Conservation (phyloP, 352 stramenopile genomes). For the Peronospora farinosa region DNA sequence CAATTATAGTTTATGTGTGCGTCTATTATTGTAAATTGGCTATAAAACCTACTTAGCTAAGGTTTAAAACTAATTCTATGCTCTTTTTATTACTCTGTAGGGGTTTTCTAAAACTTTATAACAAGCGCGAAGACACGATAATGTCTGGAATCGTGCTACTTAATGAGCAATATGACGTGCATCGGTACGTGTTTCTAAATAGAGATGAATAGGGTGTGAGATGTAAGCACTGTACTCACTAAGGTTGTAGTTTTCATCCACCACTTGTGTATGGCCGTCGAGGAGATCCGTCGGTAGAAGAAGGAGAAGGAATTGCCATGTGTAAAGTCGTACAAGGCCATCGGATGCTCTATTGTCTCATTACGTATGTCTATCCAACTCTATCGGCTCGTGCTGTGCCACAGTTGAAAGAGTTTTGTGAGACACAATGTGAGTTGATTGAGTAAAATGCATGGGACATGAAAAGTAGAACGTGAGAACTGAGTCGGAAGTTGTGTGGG, state of each 20-base stretch:
- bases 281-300: conserved; percentile 52
- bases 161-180: conserved; percentile 78
- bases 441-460: no score
- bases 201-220: no score
- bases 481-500: no score
- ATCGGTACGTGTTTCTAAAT: no score
- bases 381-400: conserved; percentile 67
- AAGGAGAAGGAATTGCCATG: conserved; percentile 66
- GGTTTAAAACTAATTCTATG: no score
- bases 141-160: conserved; percentile 59
- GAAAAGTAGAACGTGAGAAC: no score
- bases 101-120: conserved; percentile 53
- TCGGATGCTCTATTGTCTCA: conserved; percentile 56
- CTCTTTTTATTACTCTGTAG: conserved; percentile 15
- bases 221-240: no score
- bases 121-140: conserved; percentile 76
- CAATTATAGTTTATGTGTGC: no score
- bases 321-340: conserved; percentile 51
- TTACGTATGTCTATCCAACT: conserved; percentile 79
- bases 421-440: conserved; percentile 28
- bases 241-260: conserved; percentile 69
- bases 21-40: no score
- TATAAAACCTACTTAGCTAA: no score
- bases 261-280: conserved; percentile 71
- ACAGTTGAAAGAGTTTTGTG: conserved; percentile 75